Conservation (phyloP, 805 yeast species). For the Kuraishia capsulata region DNA sequence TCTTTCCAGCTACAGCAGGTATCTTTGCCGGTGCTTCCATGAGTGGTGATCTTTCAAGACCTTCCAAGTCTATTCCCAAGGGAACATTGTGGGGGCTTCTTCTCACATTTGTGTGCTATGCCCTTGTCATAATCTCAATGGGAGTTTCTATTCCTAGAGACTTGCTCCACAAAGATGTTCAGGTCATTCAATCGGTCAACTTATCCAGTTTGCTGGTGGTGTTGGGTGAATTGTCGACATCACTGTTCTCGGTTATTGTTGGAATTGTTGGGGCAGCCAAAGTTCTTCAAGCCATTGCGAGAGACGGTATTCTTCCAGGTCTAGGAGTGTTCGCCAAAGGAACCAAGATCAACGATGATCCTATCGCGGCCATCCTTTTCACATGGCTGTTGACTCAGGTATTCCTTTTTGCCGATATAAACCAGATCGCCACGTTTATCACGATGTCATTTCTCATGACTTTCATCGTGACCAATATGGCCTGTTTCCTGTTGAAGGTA, state of each 20-base stretch:
- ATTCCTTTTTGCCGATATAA: constrained; percentile 82
- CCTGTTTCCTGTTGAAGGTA: constrained; percentile 79
- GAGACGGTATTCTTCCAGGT: constrained; percentile 84
- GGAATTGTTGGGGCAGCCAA: constrained; percentile 96
- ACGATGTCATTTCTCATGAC: constrained; percentile 98
- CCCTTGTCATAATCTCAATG: constrained; percentile 72
- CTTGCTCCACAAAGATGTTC: constrained; percentile 68
- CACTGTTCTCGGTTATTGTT: constrained; percentile 86
- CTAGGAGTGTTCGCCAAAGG: constrained; percentile 49
- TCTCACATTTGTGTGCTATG: constrained; percentile 69
- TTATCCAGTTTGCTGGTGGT: constrained; percentile 59
- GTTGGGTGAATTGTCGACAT: constrained; percentile 86
- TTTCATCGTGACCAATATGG: constrained; percentile 85
- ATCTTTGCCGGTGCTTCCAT: constrained; percentile 97
- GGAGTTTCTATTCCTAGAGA: constrained; percentile 77
- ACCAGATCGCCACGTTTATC: constrained; percentile 88
- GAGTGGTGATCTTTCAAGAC: constrained; percentile 88
- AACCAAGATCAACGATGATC: constrained; percentile 38
- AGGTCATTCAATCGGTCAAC: constrained; percentile 76
- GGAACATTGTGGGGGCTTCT: constrained; percentile 87
- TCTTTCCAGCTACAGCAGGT: constrained; percentile 98
- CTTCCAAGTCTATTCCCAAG: constrained; percentile 82
- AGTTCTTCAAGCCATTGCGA: constrained; percentile 82
- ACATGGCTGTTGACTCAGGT: constrained; percentile 82
- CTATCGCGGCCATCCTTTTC: constrained; percentile 54